Percentiles rank a stretch among this genome's conserved stretches.
Evolutionary conservation across 2,329 filamentous ascomycete genomes (phyloP).

Genomic region (Fusarium caatingaense): DNA sequence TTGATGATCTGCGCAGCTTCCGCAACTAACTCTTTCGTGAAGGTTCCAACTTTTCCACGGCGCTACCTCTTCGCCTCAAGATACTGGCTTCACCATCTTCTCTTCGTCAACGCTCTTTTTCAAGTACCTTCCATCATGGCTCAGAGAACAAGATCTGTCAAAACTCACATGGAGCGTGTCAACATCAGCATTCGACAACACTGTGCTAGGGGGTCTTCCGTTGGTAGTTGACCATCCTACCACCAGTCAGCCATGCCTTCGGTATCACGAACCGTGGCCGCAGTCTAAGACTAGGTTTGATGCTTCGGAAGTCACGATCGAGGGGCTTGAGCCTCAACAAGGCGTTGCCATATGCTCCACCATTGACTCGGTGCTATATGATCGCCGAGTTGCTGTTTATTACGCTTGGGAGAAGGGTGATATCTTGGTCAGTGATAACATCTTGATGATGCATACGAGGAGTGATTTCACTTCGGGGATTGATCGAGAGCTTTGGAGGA

Average conservation of each 20-base stretch:
- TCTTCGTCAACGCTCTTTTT: conserved; percentile 63
- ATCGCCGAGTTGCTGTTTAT: conserved; percentile 61
- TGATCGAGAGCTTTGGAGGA: conserved; percentile 62
- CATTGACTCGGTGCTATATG: conserved; percentile 59
- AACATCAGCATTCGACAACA: conserved; percentile 60
- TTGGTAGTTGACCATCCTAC: conserved; percentile 59
- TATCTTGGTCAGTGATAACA: conserved; percentile 64
- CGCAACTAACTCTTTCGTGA: not conserved
- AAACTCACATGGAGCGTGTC: conserved; percentile 61
- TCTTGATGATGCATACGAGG: conserved; percentile 61
- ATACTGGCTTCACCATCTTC: conserved; percentile 66
- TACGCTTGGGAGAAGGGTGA: conserved; percentile 67
- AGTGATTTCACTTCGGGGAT: conserved; percentile 58
- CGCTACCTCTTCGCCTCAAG: conserved; percentile 58
- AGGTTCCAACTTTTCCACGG: conserved; percentile 66
- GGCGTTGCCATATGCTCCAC: conserved; percentile 52
- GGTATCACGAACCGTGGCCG: conserved; percentile 67
- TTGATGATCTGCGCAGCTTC: not conserved
- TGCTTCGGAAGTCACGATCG: conserved; percentile 57
- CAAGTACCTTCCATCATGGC: conserved; percentile 55
- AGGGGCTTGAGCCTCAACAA: conserved; percentile 49
- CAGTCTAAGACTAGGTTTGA: conserved; percentile 63
- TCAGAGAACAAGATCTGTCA: conserved; percentile 52
- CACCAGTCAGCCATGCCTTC: conserved; percentile 60
- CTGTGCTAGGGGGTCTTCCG: conserved; percentile 56